Percentiles rank a stretch among this genome's conserved stretches.
phyloP scores from a whole-genome alignment of 495 filamentous ascomycete species.

The Chaetomium fimeti region DNA sequence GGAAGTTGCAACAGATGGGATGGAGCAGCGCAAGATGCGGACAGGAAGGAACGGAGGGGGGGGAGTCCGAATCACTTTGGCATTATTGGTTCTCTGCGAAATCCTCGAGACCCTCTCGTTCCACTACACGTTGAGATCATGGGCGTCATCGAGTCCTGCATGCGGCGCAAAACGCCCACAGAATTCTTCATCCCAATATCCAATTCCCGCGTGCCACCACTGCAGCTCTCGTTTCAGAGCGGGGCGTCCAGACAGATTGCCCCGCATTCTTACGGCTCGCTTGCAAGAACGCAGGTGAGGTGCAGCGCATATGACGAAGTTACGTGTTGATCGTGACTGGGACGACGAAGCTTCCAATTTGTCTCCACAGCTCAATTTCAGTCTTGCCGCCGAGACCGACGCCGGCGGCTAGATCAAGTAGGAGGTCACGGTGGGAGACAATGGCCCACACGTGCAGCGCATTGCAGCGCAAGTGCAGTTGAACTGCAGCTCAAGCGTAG shows the following conservation, averaged over 20 bases:
- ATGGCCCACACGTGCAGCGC: background rate
- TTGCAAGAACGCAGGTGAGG: conserved; percentile 11
- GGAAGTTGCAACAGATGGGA: background rate
- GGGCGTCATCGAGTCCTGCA: background rate
- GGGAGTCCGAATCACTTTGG: too few relatives aligned
- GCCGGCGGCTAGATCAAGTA: background rate
- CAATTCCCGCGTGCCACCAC: background rate
- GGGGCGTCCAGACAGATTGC: conserved; percentile 11
- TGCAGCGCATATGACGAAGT: conserved; percentile 17
- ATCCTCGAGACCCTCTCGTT: background rate
- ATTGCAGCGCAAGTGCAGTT: background rate
- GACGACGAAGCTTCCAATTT: background rate
- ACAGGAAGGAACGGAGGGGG: background rate
- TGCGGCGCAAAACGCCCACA: background rate
- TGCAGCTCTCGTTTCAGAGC: background rate
- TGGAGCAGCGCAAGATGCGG: background rate
- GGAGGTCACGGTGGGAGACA: background rate
- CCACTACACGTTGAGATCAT: background rate
- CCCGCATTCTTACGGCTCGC: conserved; percentile 16
- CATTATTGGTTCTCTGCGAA: too few relatives aligned
- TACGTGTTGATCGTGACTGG: conserved; percentile 25
- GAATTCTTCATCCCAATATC: background rate
- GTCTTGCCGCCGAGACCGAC: background rate
- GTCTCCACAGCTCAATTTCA: conserved; percentile 13
- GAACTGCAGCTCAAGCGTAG: background rate